Evolutionary conservation across 768 basidiomycete genomes (phyloP).

Genomic region (Hygrocybe punicea): DNA sequence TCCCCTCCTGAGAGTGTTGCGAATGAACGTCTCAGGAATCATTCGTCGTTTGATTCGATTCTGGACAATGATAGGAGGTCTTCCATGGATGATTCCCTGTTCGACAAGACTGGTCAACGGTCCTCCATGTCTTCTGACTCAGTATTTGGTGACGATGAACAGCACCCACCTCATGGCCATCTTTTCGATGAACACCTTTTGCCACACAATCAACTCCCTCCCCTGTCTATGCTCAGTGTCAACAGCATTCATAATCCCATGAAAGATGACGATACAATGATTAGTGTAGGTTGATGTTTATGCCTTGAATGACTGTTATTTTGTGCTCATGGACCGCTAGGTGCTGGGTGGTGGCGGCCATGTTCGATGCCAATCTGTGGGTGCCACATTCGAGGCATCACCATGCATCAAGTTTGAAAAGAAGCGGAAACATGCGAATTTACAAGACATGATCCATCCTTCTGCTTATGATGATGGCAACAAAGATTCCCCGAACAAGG

Average conservation of each 20-base stretch:
- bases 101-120: conserved; percentile 58
- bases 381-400: conserved; percentile 63
- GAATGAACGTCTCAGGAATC: conserved; percentile 25
- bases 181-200: conserved; percentile 32
- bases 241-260: conserved; percentile 46
- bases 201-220: conserved; percentile 55
- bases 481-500: conserved; percentile 43
- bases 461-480: conserved; percentile 14
- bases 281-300: conserved; percentile 50
- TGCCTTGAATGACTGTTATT: background rate
- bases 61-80: conserved; percentile 49
- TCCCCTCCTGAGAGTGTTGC: conserved; percentile 53
- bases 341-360: conserved; percentile 81
- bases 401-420: conserved; percentile 67
- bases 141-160: conserved; percentile 54
- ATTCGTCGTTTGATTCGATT: conserved; percentile 61
- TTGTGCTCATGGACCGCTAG: conserved; percentile 7
- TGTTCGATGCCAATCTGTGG: conserved; percentile 64
- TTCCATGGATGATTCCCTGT: conserved; percentile 51
- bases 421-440: conserved; percentile 46
- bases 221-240: conserved; percentile 61
- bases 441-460: conserved; percentile 32
- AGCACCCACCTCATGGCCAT: conserved; percentile 21
- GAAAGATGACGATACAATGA: conserved; percentile 79
- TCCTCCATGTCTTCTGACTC: conserved; percentile 56